Base-by-base conservation (phyloP, 495 filamentous ascomycete genomes). In the Hypoxylon intermedium region DNA sequence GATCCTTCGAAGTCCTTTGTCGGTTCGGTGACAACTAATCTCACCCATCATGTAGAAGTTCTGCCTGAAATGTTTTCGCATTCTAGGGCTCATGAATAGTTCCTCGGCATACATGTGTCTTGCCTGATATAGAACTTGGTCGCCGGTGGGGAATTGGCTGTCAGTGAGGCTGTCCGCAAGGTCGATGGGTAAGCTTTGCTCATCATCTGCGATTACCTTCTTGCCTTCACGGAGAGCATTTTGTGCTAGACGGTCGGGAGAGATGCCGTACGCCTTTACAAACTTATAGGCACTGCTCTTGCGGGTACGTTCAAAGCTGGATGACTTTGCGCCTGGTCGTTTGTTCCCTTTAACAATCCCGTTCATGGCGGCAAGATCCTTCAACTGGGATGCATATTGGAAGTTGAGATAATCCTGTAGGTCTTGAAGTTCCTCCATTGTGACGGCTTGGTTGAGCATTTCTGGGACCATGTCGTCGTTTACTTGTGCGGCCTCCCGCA, bases 321-420 rank as follows among this genome's bases (percentile, higher is more conserved):
- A 85, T 16, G 83, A 81, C 40, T 86, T 86, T 49, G 83, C 82
- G n/a, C 92, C 87, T 6, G 95, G 91, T 21, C 93, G 89, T 58
- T 92, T 91, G 34, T 68, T 68, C 43, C 80, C 76, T 44, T 74
- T 76, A 55, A 64, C 67, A 24, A 74, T 76, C 37, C 85, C 85
- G 53, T 89, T 89, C 44, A 82, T 74, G 11, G 81, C 76, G 6
- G 84, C 77, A 40, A 90, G 64, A 60, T 97, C 92, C 64, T 90
- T 91, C 30, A 98, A 75, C 64, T 92, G 82, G 4, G 87, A 77
- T 15, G 90, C 85, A 65, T 98, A 97, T 62, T 93, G 91, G 75
- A 98, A 98, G 73, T 98, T 90, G 49, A 98, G 79, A 67, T 97
- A 98, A 60, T 98, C 94, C 66, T 97, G 93, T 12, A 98, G 74